Evolutionary conservation across 1,284 basidiomycete genomes (phyloP), one percentile per base, ranked within the genome.

Genomic region (Moniliophthora roreri): DNA sequence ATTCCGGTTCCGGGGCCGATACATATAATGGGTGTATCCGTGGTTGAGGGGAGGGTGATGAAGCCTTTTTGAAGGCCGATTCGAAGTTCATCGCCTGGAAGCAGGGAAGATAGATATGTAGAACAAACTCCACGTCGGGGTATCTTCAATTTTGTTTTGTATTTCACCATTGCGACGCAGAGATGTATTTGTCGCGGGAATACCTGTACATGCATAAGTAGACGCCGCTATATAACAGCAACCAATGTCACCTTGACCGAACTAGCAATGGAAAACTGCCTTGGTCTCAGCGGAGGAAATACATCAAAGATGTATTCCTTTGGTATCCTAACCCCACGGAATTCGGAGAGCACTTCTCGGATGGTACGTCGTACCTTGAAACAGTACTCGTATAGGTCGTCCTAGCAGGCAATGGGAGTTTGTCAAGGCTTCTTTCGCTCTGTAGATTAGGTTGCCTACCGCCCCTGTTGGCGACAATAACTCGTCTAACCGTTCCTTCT

Each of bases 231-330:
- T 23, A 23, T 24, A 9, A 18, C 11, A 15, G 15, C 9, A 2
- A 57, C n/a, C n/a, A n/a, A n/a, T n/a, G 69, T 40, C 60, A 84
- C 87, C 62, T 81, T 79, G 1, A 75, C 69, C 2, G 89, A 91
- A 57, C 88, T 92, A 1, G 96, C 90, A 53, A 99, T 98, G 1
- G 94, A 97, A 69, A 98, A 99, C 58, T 95, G 86, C 15, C 97
- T 77, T 1, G 91, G 84, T n/a, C 93, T 77, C 18, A 98, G 73
- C 1, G 84, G 80, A 13, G 93, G 92, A 58, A 98, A 88, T 0
- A 95, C 72, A 64, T 97, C 94, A 56, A 95, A 88, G 11, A 95
- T 70, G 64, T 95, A 93, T 38, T 90, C 84, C 56, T 80, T 72
- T 8, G 95, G 89, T 63, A 95, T 82, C 56, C 72, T 70, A 21